These are phyloP conservation scores for Moelleriella libera DNA, from an alignment of 2,329 filamentous ascomycete species.

Conservation along the genomic window DNA sequence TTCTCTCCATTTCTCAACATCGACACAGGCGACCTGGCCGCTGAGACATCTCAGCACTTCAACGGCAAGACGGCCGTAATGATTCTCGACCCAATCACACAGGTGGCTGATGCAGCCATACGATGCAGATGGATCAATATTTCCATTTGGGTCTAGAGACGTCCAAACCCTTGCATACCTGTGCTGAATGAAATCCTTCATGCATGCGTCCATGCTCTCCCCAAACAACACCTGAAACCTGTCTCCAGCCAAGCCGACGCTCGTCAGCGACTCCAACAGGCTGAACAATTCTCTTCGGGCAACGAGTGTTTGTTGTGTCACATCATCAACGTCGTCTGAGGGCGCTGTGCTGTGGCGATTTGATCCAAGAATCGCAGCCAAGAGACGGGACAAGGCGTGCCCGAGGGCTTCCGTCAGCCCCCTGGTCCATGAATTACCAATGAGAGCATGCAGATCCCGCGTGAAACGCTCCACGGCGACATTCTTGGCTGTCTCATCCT, in stretches of 20 bases:
- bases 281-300: conserved; percentile 37
- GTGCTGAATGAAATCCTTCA: conserved; percentile 46
- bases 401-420: conserved; percentile 39
- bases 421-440: conserved; percentile 46
- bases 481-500: conserved; percentile 19
- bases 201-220: conserved; percentile 52
- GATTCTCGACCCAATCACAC: conserved; percentile 52
- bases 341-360: background rate
- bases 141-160: conserved; percentile 9
- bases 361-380: conserved; percentile 30
- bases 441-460: conserved; percentile 48
- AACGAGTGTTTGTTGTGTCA: conserved; percentile 13
- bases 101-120: conserved; percentile 42
- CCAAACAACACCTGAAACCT: conserved; percentile 58
- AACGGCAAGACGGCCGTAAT: conserved; percentile 49
- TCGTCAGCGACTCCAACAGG: conserved; percentile 43
- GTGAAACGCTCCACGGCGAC: conserved; percentile 35
- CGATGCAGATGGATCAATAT: conserved; percentile 1
- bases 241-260: conserved; percentile 55
- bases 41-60: conserved; percentile 40
- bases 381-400: conserved; percentile 37
- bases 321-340: conserved; percentile 2
- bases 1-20: conserved; percentile 57
- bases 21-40: conserved; percentile 31
- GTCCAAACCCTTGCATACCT: conserved; percentile 52